Conservation (phyloP, 1,284 basidiomycete species). For the Boletus subluridellus region DNA sequence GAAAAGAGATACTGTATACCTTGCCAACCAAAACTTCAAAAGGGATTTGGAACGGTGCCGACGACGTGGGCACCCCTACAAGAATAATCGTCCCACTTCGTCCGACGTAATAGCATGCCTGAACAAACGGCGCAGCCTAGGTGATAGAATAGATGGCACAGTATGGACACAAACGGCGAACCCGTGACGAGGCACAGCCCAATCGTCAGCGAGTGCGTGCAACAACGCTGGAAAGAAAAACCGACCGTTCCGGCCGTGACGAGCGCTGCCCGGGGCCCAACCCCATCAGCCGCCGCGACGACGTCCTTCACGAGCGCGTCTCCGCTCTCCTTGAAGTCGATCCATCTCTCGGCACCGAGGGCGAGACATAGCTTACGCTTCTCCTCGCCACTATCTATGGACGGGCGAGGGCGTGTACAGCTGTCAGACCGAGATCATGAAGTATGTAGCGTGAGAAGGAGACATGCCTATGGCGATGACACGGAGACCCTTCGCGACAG, state of each 20-base stretch:
- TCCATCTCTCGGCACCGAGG: constrained; percentile 66
- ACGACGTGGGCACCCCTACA: constrained; percentile 50
- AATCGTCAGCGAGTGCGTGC: neutral
- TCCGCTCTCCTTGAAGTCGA: constrained; percentile 63
- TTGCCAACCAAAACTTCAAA: constrained; percentile 59
- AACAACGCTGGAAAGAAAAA: neutral
- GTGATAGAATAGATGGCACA: neutral
- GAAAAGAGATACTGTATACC: constrained; percentile 26
- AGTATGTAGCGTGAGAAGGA: neutral
- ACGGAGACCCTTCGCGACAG: constrained; percentile 59
- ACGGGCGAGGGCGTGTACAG: neutral
- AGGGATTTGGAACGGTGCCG: constrained; percentile 42
- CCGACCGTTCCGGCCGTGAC: constrained; percentile 48
- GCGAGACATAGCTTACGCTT: constrained; percentile 58
- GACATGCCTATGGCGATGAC: constrained; percentile 63
- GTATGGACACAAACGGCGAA: neutral
- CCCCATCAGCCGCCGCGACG: constrained; percentile 54
- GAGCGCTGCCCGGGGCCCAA: constrained; percentile 65
- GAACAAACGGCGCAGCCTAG: constrained; percentile 54
- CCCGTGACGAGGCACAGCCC: neutral
- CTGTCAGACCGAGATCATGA: neutral
- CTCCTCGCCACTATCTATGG: constrained; percentile 57
- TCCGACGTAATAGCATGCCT: constrained; percentile 63
- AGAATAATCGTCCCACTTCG: constrained; percentile 55
- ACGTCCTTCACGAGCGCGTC: constrained; percentile 49